phyloP scores from a whole-genome alignment of 495 filamentous ascomycete genomes.

The Hypoxylon intermedium region DNA sequence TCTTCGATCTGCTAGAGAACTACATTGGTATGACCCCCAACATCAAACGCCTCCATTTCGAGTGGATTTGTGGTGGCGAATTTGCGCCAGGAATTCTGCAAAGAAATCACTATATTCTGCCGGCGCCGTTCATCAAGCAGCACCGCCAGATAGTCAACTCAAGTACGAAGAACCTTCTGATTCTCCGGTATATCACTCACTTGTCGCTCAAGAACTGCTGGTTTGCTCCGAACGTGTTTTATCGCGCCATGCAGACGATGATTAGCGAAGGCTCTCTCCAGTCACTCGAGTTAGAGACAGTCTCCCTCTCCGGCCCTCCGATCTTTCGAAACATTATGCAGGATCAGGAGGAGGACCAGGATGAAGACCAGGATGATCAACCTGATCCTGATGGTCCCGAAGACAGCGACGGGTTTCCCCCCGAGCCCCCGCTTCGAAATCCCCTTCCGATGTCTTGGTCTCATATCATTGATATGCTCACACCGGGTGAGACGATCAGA shows the following conservation, averaged over 20 bases:
- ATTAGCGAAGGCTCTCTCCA: slow-evolving; percentile 30
- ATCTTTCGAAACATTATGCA: too few relatives aligned
- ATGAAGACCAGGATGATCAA: too few relatives aligned
- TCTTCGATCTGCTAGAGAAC: slow-evolving; percentile 53
- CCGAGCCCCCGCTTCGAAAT: background rate
- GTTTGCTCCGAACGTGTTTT: slow-evolving; percentile 51
- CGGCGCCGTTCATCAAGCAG: slow-evolving; percentile 55
- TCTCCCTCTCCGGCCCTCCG: slow-evolving; percentile 52
- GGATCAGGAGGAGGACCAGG: too few relatives aligned
- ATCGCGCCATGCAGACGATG: slow-evolving; percentile 38
- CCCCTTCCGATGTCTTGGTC: slow-evolving; percentile 43
- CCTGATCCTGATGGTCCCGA: too few relatives aligned
- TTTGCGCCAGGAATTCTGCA: slow-evolving; percentile 59
- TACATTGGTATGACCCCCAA: slow-evolving; percentile 46
- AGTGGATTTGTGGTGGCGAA: slow-evolving; percentile 65
- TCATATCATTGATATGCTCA: slow-evolving; percentile 50
- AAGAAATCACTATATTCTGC: slow-evolving; percentile 58
- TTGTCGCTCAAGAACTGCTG: slow-evolving; percentile 66
- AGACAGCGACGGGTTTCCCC: too few relatives aligned
- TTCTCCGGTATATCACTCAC: slow-evolving; percentile 56
- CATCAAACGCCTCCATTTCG: slow-evolving; percentile 60
- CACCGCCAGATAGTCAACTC: slow-evolving; percentile 54
- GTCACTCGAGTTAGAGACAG: slow-evolving; percentile 51
- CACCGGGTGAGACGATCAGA: slow-evolving; percentile 45
- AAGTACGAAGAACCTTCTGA: slow-evolving; percentile 44